phyloP scores from a whole-genome alignment of 1,284 basidiomycete genomes.

The Ceratobasidium sp. region DNA sequence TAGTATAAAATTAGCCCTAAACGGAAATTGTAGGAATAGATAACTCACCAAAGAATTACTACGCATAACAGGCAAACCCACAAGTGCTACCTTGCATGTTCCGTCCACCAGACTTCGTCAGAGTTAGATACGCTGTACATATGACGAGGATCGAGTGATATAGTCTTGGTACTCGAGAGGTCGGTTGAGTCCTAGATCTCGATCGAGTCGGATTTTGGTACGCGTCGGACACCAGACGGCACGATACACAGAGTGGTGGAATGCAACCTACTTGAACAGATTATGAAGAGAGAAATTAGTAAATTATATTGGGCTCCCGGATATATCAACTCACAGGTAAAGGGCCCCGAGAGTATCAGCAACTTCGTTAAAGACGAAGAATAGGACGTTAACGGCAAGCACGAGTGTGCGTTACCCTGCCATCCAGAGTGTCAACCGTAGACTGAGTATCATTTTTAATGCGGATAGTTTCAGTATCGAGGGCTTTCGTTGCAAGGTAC shows the following conservation, averaged over 20 bases:
- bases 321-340: conserved; percentile 72
- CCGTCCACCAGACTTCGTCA: conserved; percentile 94
- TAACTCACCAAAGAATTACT: conserved; percentile 79
- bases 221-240: conserved; percentile 84
- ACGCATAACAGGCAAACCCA: conserved; percentile 86
- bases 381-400: conserved; percentile 78
- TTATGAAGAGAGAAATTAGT: conserved; percentile 58
- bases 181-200: conserved; percentile 92
- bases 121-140: conserved; percentile 92
- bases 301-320: conserved; percentile 23
- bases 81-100: conserved; percentile 78
- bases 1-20: conserved; percentile 40
- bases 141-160: conserved; percentile 81
- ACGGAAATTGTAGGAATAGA: conserved; percentile 31
- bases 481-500: conserved; percentile 85
- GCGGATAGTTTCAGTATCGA: conserved; percentile 92
- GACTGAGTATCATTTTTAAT: conserved; percentile 94
- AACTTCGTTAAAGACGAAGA: conserved; percentile 90
- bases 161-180: conserved; percentile 79
- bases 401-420: conserved; percentile 80
- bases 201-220: conserved; percentile 75
- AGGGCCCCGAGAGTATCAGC: conserved; percentile 90
- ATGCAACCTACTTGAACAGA: conserved; percentile 82
- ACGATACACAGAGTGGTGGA: conserved; percentile 94
- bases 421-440: conserved; percentile 81